Conservation (phyloP, 306 rosid genomes). For the Rosa rugosa region DNA sequence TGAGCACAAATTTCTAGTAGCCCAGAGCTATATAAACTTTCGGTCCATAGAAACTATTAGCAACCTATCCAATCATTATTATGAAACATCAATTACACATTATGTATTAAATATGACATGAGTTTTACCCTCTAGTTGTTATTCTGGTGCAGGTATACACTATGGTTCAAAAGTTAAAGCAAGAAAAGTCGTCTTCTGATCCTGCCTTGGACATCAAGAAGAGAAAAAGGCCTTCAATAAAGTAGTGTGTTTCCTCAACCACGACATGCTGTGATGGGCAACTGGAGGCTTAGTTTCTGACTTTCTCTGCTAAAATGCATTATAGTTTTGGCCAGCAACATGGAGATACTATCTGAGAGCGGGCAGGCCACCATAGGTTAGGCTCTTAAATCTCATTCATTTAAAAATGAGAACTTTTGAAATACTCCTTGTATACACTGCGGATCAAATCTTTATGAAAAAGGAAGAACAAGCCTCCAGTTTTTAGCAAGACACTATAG, state of each 20-base stretch:
- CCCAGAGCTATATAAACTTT: neutral
- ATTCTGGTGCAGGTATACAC: slow-evolving; percentile 57
- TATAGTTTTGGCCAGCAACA: neutral
- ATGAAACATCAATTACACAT: neutral
- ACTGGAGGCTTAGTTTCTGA: neutral
- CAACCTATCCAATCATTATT: neutral
- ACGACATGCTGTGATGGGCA: neutral
- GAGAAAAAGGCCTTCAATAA: neutral
- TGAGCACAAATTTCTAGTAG: neutral
- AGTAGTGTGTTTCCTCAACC: slow-evolving; percentile 1
- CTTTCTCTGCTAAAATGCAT: neutral
- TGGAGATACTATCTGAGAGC: neutral
- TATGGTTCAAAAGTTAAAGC: slow-evolving; percentile 74
- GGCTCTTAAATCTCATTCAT: neutral
- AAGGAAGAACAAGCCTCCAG: neutral
- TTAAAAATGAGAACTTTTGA: neutral
- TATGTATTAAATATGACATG: neutral
- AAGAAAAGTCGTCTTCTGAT: slow-evolving; percentile 35
- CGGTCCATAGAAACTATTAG: neutral
- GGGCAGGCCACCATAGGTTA: neutral
- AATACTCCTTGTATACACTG: neutral
- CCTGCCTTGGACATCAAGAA: neutral
- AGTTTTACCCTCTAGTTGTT: slow-evolving; percentile 1
- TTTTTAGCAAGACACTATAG: neutral
- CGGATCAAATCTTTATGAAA: neutral